Evolutionary conservation across 192 early-diverging fungal genomes (phyloP).

Genomic region (Physocladia obscura): DNA sequence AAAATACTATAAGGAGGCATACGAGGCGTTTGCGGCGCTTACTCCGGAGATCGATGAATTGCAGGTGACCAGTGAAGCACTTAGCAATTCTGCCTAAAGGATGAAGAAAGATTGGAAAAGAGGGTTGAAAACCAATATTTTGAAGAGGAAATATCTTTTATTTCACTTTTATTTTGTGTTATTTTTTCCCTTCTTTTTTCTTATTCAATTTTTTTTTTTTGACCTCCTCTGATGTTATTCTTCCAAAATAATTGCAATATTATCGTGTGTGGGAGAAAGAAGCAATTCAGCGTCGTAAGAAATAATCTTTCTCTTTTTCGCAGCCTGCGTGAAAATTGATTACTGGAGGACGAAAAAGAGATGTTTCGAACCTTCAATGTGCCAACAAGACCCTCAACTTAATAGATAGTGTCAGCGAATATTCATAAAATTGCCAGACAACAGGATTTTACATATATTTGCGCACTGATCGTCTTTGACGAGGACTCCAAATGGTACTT

Average conservation of each 20-base stretch:
- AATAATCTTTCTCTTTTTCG: conserved; percentile 55
- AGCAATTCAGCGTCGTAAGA: conserved; percentile 30
- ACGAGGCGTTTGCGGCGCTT: conserved; percentile 44
- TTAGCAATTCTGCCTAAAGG: not conserved
- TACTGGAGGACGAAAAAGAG: too few relatives aligned
- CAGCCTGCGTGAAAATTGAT: conserved; percentile 36
- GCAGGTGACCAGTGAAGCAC: conserved; percentile 14
- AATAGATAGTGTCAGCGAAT: not conserved
- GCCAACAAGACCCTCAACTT: conserved; percentile 53
- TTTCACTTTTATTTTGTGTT: too few relatives aligned
- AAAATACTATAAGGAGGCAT: conserved; percentile 69
- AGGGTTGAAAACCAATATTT: too few relatives aligned
- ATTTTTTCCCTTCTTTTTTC: too few relatives aligned
- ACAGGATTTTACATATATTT: conserved; percentile 41
- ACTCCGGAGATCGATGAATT: conserved; percentile 93
- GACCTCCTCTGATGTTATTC: too few relatives aligned
- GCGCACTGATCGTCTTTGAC: conserved; percentile 50
- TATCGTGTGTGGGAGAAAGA: conserved; percentile 10
- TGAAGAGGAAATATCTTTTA: too few relatives aligned
- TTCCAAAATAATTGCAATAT: conserved; percentile 13
- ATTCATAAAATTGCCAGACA: not conserved
- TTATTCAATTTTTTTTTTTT: too few relatives aligned
- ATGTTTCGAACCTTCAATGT: conserved; percentile 43
- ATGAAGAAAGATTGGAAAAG: not conserved
- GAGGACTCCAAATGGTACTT: conserved; percentile 51